Base-by-base conservation (phyloP, 176 grass and related monocot genomes). In the Lolium rigidum region DNA sequence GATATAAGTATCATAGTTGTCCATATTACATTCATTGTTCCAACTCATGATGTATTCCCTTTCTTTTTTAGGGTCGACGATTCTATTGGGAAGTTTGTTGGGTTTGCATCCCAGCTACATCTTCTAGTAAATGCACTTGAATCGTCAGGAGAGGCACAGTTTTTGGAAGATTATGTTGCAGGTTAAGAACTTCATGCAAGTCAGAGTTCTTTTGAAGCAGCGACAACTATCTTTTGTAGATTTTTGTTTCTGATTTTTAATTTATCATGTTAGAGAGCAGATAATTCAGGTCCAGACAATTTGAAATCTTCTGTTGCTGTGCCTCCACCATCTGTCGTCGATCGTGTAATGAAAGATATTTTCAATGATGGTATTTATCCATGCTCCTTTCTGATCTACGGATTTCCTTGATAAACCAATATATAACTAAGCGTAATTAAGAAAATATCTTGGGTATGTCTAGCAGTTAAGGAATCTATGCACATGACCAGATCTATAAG, bases 151-250 rank as follows among this genome's bases (percentile, higher is more conserved):
- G 88, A 82, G 48, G 96, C 96, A 9, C 93, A 98, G 18, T 98
- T 98, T 92, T 63, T 98, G 79, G 96, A 98, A 90, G 96, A 98
- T 59, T 98, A 94, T 82, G 84, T 91, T 81, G 69, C 93, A 98
- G 95, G 96, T 98, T 89, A 85, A 89, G 84, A 85, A 76, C 73
- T 91, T 85, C 69, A 44, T 72, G 64, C 39, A 78, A 66, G 13
- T 67, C 22, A 52, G 3, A 49, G 54, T 83, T 65, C 73, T 6
- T 74, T 43, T 25, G 17, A 86, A 48, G 48, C 24, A 10, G 77
- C 14, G 60, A 48, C 57, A 61, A 24, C 66, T 70, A 68, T 9
- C 41, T 57, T 35, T 62, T 71, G 44, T 38, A 78, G 77, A 15
- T 15, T 78, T 90, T 82, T 84, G 3, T 95, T 88, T 80, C 85